Percentiles rank a stretch among this genome's conserved stretches.
These are phyloP conservation scores for Auricularia sp. DNA, from an alignment of 768 basidiomycete genomes.

Conservation along the genomic window DNA sequence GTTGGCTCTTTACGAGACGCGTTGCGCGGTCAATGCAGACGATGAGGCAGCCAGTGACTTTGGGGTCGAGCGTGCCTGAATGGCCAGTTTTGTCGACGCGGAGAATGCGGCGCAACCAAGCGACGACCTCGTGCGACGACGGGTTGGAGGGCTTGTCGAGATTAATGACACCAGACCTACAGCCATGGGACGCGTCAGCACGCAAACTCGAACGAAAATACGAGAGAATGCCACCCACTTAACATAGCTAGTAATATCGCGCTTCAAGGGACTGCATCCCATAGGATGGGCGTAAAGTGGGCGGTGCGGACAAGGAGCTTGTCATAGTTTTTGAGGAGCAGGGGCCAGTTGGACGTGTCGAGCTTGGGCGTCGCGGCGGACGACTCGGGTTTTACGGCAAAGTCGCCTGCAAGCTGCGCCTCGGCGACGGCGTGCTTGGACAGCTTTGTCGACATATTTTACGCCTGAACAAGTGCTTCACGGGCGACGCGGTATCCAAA, in stretches of 20 bases:
- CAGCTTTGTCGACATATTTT: conserved; percentile 22
- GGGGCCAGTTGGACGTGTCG: conserved; percentile 95
- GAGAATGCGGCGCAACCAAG: conserved; percentile 94
- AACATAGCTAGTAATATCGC: conserved; percentile 85
- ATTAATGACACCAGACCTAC: conserved; percentile 97
- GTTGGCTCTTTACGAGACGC: conserved; percentile 93
- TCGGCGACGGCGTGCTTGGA: conserved; percentile 38
- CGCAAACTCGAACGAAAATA: neutral
- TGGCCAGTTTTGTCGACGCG: conserved; percentile 98
- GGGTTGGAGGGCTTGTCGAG: conserved; percentile 99
- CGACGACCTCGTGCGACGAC: conserved; percentile 98
- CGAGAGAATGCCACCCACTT: conserved; percentile 41
- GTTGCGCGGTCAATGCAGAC: conserved; percentile 99
- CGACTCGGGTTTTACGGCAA: conserved; percentile 68
- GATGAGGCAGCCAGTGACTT: conserved; percentile 97
- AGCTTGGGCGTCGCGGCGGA: conserved; percentile 51
- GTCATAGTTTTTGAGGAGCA: conserved; percentile 98
- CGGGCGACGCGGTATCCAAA: conserved; percentile 33
- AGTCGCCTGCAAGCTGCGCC: conserved; percentile 67
- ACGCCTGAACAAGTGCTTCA: conserved; percentile 41
- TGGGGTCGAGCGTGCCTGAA: conserved; percentile 96
- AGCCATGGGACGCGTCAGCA: neutral
- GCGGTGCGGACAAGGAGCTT: conserved; percentile 88
- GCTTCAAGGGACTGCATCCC: conserved; percentile 89
- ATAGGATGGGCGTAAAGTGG: conserved; percentile 95